These are phyloP conservation scores for Pseudocercospora pini-densiflorae DNA, from an alignment of 2,329 filamentous ascomycete species.

Conservation along the genomic window DNA sequence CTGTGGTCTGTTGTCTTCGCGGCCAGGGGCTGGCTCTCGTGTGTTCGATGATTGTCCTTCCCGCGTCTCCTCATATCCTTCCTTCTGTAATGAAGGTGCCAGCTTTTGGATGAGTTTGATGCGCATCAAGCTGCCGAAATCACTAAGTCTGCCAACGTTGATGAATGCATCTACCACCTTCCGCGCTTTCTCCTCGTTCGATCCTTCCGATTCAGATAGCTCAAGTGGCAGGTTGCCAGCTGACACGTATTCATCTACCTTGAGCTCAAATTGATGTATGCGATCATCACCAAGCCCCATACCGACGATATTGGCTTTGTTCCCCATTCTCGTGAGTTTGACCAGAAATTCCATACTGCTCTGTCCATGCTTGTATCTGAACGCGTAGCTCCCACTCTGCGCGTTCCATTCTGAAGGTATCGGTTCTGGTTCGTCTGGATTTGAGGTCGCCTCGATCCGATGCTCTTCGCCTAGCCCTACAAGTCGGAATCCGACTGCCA, in stretches of 20 bases:
- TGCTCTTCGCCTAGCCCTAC: constrained; percentile 85
- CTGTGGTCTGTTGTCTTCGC: constrained; percentile 40
- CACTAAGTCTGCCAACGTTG: constrained; percentile 67
- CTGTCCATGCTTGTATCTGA: constrained; percentile 84
- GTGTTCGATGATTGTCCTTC: constrained; percentile 26
- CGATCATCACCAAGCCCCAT: constrained; percentile 80
- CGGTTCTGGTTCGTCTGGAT: constrained; percentile 57
- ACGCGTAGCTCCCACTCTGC: constrained; percentile 70
- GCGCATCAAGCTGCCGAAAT: constrained; percentile 75
- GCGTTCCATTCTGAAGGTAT: constrained; percentile 83
- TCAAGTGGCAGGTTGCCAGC: constrained; percentile 60
- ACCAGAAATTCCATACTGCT: constrained; percentile 84
- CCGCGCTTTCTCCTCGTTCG: constrained; percentile 47
- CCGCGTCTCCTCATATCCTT: constrained; percentile 71
- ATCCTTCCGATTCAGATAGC: constrained; percentile 22
- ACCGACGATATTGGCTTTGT: constrained; percentile 81
- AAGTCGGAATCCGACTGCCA: constrained; percentile 77
- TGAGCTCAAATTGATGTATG: constrained; percentile 77
- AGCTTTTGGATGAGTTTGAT: constrained; percentile 82
- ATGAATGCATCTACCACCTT: constrained; percentile 69
- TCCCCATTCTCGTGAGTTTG: constrained; percentile 79
- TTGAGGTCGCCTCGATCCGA: constrained; percentile 52
- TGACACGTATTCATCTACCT: constrained; percentile 75
- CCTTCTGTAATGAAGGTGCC: constrained; percentile 74
- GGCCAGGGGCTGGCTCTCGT: constrained; percentile 28